Conservation (phyloP, 139 green algal genomes). For the Coelastrella sp. region DNA sequence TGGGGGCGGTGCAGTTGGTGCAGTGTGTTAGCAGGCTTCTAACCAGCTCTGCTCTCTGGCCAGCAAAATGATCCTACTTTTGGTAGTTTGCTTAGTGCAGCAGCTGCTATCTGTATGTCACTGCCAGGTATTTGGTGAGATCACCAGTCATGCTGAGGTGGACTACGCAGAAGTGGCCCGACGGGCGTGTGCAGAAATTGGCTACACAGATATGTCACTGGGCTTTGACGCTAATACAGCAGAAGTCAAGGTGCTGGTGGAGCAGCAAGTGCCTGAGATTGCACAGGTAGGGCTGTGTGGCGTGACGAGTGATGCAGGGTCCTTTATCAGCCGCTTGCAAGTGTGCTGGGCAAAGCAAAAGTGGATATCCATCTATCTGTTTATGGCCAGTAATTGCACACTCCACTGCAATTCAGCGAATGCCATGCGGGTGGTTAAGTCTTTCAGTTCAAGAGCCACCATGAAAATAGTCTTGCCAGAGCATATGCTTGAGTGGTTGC, state of each 20-base stretch:
- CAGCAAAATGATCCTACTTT: no score
- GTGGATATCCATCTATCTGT: background rate
- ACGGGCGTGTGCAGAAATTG: constrained; percentile 11
- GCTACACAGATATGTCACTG: constrained; percentile 49
- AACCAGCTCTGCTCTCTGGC: no score
- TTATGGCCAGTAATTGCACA: background rate
- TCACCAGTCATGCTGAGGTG: constrained; percentile 43
- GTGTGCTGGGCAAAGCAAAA: background rate
- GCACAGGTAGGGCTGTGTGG: constrained; percentile 73
- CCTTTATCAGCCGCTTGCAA: background rate
- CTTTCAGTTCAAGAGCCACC: no score
- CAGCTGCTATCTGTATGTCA: background rate
- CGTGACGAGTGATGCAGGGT: no score
- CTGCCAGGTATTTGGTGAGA: constrained; percentile 40
- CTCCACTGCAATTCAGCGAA: background rate
- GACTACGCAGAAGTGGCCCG: constrained; percentile 28
- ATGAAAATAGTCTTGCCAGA: no score
- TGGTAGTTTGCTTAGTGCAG: background rate
- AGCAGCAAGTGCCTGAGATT: constrained; percentile 99
- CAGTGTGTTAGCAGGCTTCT: no score
- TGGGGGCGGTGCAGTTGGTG: no score
- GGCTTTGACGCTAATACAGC: constrained; percentile 92
- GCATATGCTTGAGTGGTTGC: no score
- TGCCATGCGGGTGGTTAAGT: no score
- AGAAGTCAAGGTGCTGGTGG: constrained; percentile 82